Evolutionary conservation across 805 yeast genomes (phyloP).

Genomic region (Ogataea philodendri): DNA sequence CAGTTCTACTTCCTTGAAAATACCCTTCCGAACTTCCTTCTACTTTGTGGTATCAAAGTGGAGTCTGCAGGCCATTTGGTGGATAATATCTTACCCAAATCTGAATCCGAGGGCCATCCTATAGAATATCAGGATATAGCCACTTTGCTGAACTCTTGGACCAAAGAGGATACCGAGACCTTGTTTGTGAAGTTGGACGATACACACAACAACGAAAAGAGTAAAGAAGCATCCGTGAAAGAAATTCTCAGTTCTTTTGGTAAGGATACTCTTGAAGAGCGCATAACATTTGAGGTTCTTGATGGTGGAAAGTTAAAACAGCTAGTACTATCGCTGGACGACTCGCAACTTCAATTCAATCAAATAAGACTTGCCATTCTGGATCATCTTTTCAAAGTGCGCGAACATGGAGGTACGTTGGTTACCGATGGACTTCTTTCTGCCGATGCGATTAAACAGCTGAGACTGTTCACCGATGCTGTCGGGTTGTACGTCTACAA

Average conservation of each 20-base stretch:
- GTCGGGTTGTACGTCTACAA: conserved; percentile 27
- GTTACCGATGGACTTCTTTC: conserved; percentile 26
- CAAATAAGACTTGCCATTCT: conserved; percentile 30
- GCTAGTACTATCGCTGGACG: conserved; percentile 21
- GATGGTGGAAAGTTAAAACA: conserved; percentile 21
- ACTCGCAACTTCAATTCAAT: conserved; percentile 24
- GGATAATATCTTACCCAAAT: conserved; percentile 4
- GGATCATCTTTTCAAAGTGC: conserved; percentile 22
- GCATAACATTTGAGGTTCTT: conserved; percentile 16
- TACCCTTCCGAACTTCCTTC: conserved; percentile 20
- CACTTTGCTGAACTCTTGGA: conserved; percentile 22
- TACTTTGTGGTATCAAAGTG: conserved; percentile 35
- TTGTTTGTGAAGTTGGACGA: conserved; percentile 24
- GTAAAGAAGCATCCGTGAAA: conserved; percentile 27
- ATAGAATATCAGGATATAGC: conserved; percentile 9
- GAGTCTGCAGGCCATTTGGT: conserved; percentile 24
- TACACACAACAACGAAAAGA: conserved; percentile 9
- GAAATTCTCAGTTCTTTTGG: conserved; percentile 32
- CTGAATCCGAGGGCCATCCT: conserved; percentile 1
- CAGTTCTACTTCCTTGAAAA: conserved; percentile 22
- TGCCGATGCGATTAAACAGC: conserved; percentile 19
- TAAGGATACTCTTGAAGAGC: conserved; percentile 14
- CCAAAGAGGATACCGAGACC: conserved; percentile 22
- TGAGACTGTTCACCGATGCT: conserved; percentile 29
- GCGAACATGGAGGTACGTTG: conserved; percentile 22